Evolutionary conservation across 2,329 filamentous ascomycete species (phyloP).

Genomic region (Talaromyces islandicus): DNA sequence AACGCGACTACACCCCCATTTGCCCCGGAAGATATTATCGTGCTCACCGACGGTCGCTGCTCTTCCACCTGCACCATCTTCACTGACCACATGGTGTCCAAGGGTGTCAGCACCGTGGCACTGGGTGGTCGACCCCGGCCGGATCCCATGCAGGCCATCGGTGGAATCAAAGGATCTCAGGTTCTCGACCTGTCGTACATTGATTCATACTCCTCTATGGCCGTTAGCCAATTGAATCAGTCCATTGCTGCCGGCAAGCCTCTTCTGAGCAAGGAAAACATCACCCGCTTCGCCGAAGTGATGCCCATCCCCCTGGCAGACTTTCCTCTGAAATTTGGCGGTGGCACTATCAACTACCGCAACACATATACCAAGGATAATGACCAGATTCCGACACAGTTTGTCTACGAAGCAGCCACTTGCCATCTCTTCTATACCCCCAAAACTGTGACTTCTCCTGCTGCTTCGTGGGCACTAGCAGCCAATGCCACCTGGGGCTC

Average conservation of each 20-base stretch:
- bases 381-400: constrained; percentile 45
- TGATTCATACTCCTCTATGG: constrained; percentile 14
- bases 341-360: constrained; percentile 28
- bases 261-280: background rate
- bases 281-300: constrained; percentile 1
- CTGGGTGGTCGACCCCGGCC: constrained; percentile 51
- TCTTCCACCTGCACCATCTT: constrained; percentile 19
- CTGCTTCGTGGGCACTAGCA: constrained; percentile 44
- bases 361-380: constrained; percentile 36
- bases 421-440: constrained; percentile 54
- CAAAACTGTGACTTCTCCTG: constrained; percentile 44
- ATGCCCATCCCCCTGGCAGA: constrained; percentile 1
- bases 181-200: constrained; percentile 8
- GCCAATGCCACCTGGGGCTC: constrained; percentile 18
- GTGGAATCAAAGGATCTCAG: constrained; percentile 51
- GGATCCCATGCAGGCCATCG: constrained; percentile 52
- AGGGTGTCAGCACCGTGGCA: constrained; percentile 48
- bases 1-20: constrained; percentile 19
- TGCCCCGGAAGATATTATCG: constrained; percentile 9
- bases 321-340: background rate
- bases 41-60: constrained; percentile 4
- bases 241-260: background rate
- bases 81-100: constrained; percentile 14
- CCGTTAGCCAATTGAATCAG: background rate
- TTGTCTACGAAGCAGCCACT: constrained; percentile 52